Percentiles rank a stretch among this genome's conserved stretches.
phyloP scores from a whole-genome alignment of 768 basidiomycete genomes.

The Auriscalpium orientale region DNA sequence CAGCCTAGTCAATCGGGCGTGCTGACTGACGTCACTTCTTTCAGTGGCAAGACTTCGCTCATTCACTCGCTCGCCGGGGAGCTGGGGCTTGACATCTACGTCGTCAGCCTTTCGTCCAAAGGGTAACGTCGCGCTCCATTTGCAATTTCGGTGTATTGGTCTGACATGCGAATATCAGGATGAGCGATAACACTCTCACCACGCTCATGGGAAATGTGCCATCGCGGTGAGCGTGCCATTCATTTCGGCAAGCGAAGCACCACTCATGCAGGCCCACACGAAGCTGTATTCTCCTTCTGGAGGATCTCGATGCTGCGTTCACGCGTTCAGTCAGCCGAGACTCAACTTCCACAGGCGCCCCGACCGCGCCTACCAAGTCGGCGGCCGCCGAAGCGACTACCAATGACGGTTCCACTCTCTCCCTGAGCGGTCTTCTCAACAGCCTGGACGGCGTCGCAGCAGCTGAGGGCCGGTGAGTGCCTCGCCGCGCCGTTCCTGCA shows the following conservation, averaged over 20 bases:
- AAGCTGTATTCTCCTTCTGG: conserved; percentile 88
- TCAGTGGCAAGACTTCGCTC: conserved; percentile 77
- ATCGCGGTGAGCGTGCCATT: conserved; percentile 45
- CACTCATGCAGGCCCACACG: not conserved
- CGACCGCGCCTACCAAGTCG: conserved; percentile 33
- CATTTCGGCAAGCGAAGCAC: conserved; percentile 7
- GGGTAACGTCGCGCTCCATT: conserved; percentile 41
- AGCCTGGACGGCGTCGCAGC: conserved; percentile 82
- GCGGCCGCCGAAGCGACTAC: conserved; percentile 26
- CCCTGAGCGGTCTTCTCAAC: conserved; percentile 79
- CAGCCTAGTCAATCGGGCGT: not conserved
- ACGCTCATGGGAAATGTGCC: conserved; percentile 87
- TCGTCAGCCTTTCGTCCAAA: conserved; percentile 81
- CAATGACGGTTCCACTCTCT: conserved; percentile 75
- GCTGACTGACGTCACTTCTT: conserved; percentile 13
- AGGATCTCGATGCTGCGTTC: conserved; percentile 90
- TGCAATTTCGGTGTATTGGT: conserved; percentile 1
- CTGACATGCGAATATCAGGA: conserved; percentile 35
- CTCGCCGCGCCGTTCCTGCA: conserved; percentile 1
- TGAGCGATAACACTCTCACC: conserved; percentile 85
- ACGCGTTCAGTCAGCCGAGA: conserved; percentile 84
- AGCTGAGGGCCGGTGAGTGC: conserved; percentile 73
- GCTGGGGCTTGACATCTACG: conserved; percentile 84
- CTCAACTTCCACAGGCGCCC: conserved; percentile 66
- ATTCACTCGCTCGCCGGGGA: conserved; percentile 83